A percentile compares a stretch with the other conserved stretches of the same genome.
Conservation (phyloP, 2,329 filamentous ascomycete genomes). For the Paecilomyces variotii region DNA sequence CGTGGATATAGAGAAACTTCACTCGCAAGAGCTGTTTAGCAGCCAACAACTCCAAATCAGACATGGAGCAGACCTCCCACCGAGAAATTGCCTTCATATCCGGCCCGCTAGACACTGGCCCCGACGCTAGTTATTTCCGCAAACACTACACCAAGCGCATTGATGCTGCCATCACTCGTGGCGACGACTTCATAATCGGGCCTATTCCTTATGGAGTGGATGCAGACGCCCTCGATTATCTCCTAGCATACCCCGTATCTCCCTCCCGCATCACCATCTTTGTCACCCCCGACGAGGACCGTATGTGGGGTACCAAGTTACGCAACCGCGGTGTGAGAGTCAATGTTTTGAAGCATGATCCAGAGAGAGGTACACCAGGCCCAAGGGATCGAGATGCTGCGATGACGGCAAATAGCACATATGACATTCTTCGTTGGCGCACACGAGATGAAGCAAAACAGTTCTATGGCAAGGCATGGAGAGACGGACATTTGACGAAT, state of each 20-base stretch:
- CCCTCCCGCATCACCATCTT: conserved; percentile 17
- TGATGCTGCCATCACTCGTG: conserved; percentile 10
- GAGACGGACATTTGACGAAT: conserved; percentile 22
- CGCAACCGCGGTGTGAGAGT: conserved; percentile 5
- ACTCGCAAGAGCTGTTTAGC: neutral
- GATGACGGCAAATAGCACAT: conserved; percentile 23
- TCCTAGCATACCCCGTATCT: conserved; percentile 14
- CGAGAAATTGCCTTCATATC: conserved; percentile 23
- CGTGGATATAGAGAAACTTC: neutral
- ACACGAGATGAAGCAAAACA: conserved; percentile 16
- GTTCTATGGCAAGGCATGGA: conserved; percentile 19
- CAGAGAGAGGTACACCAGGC: conserved; percentile 11
- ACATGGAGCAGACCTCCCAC: neutral
- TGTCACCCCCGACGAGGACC: conserved; percentile 15
- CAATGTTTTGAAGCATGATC: neutral
- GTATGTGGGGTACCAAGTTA: conserved; percentile 10
- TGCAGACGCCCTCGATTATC: conserved; percentile 19
- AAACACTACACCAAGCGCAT: conserved; percentile 20
- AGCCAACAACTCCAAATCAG: neutral
- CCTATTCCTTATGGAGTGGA: conserved; percentile 12
- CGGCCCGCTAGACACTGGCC: conserved; percentile 21
- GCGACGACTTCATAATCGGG: conserved; percentile 17
- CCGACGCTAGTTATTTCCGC: conserved; percentile 18
- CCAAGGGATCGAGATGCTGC: conserved; percentile 20
- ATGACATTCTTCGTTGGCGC: conserved; percentile 27